Conservation (phyloP, 2,329 filamentous ascomycete species). For the Botryosphaeria dothidea region DNA sequence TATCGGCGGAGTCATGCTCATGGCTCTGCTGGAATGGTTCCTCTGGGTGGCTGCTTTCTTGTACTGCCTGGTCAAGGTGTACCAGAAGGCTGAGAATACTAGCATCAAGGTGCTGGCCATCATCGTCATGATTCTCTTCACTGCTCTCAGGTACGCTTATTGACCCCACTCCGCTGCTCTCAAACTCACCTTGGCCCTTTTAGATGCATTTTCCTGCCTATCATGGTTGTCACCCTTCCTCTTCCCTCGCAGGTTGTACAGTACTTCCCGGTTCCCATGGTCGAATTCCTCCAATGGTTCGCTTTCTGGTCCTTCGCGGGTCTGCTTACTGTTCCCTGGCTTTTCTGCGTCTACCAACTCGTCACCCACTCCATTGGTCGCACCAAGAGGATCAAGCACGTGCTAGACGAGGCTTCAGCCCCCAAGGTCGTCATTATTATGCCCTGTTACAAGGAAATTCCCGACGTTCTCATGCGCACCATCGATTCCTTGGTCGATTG, state of each 20-base stretch:
- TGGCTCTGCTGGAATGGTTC: slow-evolving; percentile 88
- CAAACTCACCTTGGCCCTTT: too few species aligned
- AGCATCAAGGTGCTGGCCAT: slow-evolving; percentile 77
- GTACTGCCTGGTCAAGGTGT: slow-evolving; percentile 88
- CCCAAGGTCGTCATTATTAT: slow-evolving; percentile 96
- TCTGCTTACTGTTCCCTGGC: slow-evolving; percentile 84
- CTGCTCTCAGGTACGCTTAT: slow-evolving; percentile 11
- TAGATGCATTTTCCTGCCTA: slow-evolving; percentile 84
- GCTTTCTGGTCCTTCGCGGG: slow-evolving; percentile 91
- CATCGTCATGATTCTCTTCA: slow-evolving; percentile 72
- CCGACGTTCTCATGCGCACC: slow-evolving; percentile 78
- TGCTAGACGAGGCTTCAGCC: slow-evolving; percentile 80
- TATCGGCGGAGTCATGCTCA: slow-evolving; percentile 77
- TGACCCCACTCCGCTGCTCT: too few species aligned
- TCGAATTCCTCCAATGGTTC: slow-evolving; percentile 82
- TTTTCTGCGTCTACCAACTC: slow-evolving; percentile 89
- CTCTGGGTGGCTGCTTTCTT: slow-evolving; percentile 92
- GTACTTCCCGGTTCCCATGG: slow-evolving; percentile 70
- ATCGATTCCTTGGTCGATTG: slow-evolving; percentile 90
- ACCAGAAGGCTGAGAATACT: slow-evolving; percentile 85
- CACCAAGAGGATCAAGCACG: slow-evolving; percentile 76
- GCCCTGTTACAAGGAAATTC: slow-evolving; percentile 93
- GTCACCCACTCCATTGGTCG: slow-evolving; percentile 85
- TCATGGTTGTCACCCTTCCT: slow-evolving; percentile 91
- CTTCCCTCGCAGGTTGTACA: slow-evolving; percentile 71